Conservation (phyloP, 2,329 filamentous ascomycete species). For the Plenodomus biglobosus region DNA sequence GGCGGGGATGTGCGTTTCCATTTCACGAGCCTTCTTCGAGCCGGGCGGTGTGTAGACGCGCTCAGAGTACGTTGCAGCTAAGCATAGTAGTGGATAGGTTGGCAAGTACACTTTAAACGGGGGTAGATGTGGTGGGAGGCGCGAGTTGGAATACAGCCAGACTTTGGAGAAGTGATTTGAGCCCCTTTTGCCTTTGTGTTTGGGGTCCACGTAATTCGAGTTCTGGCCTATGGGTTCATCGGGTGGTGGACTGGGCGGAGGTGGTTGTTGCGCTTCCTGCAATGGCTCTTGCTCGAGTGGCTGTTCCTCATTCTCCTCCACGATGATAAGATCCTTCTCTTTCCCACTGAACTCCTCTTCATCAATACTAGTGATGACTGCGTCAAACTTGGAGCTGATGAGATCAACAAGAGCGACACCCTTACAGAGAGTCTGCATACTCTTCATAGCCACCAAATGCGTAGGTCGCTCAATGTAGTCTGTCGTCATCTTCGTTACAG, state of each 20-base stretch:
- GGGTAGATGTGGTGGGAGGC: constrained; percentile 66
- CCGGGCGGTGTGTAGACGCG: constrained; percentile 64
- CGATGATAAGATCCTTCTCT: constrained; percentile 55
- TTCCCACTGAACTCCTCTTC: constrained; percentile 57
- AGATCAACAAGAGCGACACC: constrained; percentile 57
- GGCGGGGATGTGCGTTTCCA: constrained; percentile 68
- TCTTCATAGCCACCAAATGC: constrained; percentile 33
- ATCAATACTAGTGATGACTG: constrained; percentile 73
- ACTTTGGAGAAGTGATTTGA: constrained; percentile 67
- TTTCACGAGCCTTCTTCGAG: constrained; percentile 62
- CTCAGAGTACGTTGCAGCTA: constrained; percentile 77
- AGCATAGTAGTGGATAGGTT: constrained; percentile 74
- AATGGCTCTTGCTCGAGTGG: constrained; percentile 14
- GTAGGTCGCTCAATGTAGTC: constrained; percentile 37
- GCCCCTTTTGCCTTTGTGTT: constrained; percentile 20
- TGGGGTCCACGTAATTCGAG: constrained; percentile 17
- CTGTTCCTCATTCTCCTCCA: constrained; percentile 15
- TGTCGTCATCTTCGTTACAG: constrained; percentile 27
- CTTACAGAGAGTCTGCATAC: constrained; percentile 44
- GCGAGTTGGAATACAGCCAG: constrained; percentile 76
- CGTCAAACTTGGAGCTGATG: constrained; percentile 64
- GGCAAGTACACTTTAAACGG: constrained; percentile 71
- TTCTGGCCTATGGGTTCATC: constrained; percentile 13
- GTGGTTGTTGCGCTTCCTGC: constrained; percentile 15
- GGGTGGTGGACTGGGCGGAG: constrained; percentile 18